Base-by-base conservation (phyloP, 1,139 yeast species). In the Nakaseomyces uthaithaninus region DNA sequence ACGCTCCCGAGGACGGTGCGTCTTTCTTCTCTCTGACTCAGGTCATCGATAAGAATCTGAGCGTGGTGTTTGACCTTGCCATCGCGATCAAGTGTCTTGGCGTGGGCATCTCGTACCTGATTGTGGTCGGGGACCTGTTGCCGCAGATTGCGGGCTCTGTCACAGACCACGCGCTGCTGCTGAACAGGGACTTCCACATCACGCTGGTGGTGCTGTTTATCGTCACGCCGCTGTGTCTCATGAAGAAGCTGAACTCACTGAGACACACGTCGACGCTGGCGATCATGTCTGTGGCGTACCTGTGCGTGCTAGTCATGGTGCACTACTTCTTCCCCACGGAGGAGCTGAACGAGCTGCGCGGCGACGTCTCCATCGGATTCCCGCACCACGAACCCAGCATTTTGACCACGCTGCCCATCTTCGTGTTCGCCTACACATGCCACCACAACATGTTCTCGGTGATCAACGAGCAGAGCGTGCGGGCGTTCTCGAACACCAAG, bases 21-120 rank as follows among this genome's bases (percentile, higher is more conserved):
- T 84, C 94, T 1, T 91, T 89, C 61, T 87, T 87, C 66, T 75
- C 80, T 27, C 67, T 86, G 23, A 77, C 94, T 43, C 78, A 79
- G 43, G 69, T 81, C 41, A 82, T 95, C 0, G 84, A 83, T 55
- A 95, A 95, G 1, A 68, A 74, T 16, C 66, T 87, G 31, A 80
- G 91, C 12, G 36, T 40, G 3, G 83, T 85, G 11, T 89, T 89
- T 64, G 97, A 89, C 60, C 53, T 80, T 9, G 96, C 96, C 8
- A 89, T 89, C 48, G 94, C 95, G 14, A 67, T 89, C 49, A 93
- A 89, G 60, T 80, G 89, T 54, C 79, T 81, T 59, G 91, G 91
- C n/a, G 89, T 81, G 3, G 87, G 85, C 0, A 74, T 80, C 2
- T 75, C 83, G 39, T 81, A 81, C 52, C 64, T 81, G 54, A 85